These are phyloP conservation scores for Aspergillus spinulosporus DNA, from an alignment of 2,329 filamentous ascomycete species.

Conservation along the genomic window DNA sequence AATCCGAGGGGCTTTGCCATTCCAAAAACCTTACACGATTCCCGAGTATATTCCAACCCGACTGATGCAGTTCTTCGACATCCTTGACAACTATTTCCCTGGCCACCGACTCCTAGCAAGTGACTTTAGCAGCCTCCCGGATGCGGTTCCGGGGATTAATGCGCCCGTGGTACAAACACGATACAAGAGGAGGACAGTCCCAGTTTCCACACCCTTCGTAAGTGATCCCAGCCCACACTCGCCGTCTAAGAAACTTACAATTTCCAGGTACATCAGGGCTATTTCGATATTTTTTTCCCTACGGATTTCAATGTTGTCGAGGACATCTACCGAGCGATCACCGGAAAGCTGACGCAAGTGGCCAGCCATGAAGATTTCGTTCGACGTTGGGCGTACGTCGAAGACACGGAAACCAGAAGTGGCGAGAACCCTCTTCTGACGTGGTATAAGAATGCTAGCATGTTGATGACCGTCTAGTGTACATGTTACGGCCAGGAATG, in stretches of 20 bases:
- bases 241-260: background rate
- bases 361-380: conserved; percentile 89
- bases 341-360: conserved; percentile 84
- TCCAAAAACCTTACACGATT: conserved; percentile 71
- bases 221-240: conserved; percentile 37
- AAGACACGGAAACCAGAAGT: conserved; percentile 82
- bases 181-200: conserved; percentile 81
- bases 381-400: conserved; percentile 81
- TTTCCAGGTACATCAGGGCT: conserved; percentile 86
- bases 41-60: conserved; percentile 94
- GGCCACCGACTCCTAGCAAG: conserved; percentile 83
- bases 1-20: conserved; percentile 65
- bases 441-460: conserved; percentile 95
- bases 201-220: conserved; percentile 87
- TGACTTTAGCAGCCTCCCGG: conserved; percentile 85
- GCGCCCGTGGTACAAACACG: conserved; percentile 95
- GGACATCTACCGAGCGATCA: conserved; percentile 87
- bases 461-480: conserved; percentile 75
- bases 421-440: conserved; percentile 90
- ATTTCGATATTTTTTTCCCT: conserved; percentile 98
- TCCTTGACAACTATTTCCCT: conserved; percentile 84
- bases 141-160: conserved; percentile 80
- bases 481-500: conserved; percentile 1
- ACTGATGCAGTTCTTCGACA: conserved; percentile 95
- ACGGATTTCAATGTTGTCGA: conserved; percentile 92